Percentiles rank a stretch among this genome's conserved stretches.
Evolutionary conservation across 2,329 filamentous ascomycete species (phyloP).

Genomic region (Elsinoe arachidis): DNA sequence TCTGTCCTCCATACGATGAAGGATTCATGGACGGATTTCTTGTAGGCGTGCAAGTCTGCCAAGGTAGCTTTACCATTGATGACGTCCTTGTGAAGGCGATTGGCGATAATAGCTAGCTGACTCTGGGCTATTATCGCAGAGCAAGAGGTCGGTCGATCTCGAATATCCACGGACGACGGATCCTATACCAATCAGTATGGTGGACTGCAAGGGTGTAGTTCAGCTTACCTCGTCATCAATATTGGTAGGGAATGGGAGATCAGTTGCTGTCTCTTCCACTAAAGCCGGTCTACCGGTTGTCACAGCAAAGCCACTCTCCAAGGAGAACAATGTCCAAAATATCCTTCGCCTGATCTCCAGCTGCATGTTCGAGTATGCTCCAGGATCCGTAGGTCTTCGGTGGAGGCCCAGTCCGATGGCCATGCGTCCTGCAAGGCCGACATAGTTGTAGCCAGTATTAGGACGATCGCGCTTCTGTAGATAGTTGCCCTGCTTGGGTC

Average conservation of each 20-base stretch:
- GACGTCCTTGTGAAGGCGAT: neutral
- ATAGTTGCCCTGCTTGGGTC: constrained; percentile 26
- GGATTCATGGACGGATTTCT: neutral
- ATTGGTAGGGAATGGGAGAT: constrained; percentile 37
- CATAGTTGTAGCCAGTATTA: constrained; percentile 43
- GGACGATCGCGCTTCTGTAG: constrained; percentile 44
- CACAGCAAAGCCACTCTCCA: constrained; percentile 43
- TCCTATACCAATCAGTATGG: constrained; percentile 21
- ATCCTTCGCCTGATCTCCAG: constrained; percentile 29
- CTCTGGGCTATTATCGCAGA: neutral
- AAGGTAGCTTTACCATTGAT: neutral
- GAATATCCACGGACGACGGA: neutral
- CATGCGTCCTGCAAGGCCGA: constrained; percentile 42
- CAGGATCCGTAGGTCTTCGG: constrained; percentile 41
- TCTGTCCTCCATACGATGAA: neutral
- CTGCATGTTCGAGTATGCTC: constrained; percentile 32
- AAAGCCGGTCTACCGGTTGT: constrained; percentile 43
- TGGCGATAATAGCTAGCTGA: neutral
- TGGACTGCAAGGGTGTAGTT: too few species aligned
- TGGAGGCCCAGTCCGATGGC: constrained; percentile 44
- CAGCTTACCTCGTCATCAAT: constrained; percentile 31
- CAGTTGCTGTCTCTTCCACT: constrained; percentile 37
- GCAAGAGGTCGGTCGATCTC: constrained; percentile 16
- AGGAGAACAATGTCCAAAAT: constrained; percentile 35
- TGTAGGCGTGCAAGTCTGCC: neutral